Evolutionary conservation across 2,329 filamentous ascomycete species (phyloP), one percentile per base, ranked within the genome.

Genomic region (Cephalotrichum gorgonifer): DNA sequence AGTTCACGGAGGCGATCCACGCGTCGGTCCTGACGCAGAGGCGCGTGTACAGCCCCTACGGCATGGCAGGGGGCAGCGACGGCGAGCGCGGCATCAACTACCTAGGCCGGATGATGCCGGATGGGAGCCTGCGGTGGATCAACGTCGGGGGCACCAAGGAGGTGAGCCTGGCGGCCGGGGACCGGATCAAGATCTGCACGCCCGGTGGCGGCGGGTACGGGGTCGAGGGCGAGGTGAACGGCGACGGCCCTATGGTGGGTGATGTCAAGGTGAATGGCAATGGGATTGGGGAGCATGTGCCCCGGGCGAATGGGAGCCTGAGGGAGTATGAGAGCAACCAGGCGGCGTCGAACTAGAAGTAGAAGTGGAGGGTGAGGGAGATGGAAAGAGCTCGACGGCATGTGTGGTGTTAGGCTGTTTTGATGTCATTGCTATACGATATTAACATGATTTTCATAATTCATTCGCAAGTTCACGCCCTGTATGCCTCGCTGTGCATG

Each of bases 21-120:
- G 85, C 86, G 14, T 85, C 80, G 1, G 91, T 95, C 25, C 67
- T 94, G 6, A 86, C 81, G 6, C 88, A 95, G 63, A 64, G 88
- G 17, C 69, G 88, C 27, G 85, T 91, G 0, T 82, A 86, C 54
- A 74, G 79, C 47, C 88, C 88, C 0, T 90, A 88, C 50, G 86
- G 86, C 0, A 72, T 89, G 51, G 78, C 78, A 17, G 86, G 86
- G 0, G 86, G 86, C 1, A 78, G 77, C 8, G 80, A 86, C 43
- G 86, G 81, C 0, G 66, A 76, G 51, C 75, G 81, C 6, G 86
- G 86, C 0, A 63, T 83, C 50, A 90, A 90, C 54, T 53, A 51
- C 23, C 41, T 54, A 28, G 50, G 52, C 27, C 53, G 52, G 35
- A 52, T 49, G 26, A 43, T 52, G 44, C 30, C 56, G 47, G 54